Conservation (phyloP, 2,329 filamentous ascomycete genomes). For the Cryphonectria radicalis region DNA sequence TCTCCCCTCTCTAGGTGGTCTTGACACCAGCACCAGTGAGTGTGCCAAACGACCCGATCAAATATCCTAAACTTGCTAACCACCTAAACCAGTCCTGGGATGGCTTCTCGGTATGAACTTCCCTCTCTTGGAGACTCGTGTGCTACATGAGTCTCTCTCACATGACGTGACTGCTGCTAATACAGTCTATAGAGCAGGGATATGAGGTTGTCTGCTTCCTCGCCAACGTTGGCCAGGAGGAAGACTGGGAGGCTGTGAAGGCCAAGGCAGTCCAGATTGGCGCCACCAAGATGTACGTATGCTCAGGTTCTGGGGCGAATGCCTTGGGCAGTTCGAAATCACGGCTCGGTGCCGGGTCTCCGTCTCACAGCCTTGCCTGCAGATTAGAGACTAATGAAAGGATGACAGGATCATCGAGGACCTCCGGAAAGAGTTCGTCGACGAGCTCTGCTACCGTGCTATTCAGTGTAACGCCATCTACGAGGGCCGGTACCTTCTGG, state of each 20-base stretch:
- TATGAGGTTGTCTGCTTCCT: conserved; percentile 67
- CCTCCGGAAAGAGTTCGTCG: conserved; percentile 75
- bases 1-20: conserved; percentile 24
- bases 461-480: conserved; percentile 75
- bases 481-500: conserved; percentile 56
- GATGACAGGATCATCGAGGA: conserved; percentile 55
- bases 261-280: conserved; percentile 64
- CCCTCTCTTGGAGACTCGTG: neutral
- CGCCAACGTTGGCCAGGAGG: conserved; percentile 76
- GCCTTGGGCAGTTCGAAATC: conserved; percentile 39
- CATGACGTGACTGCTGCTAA: conserved; percentile 2
- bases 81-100: conserved; percentile 23
- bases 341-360: conserved; percentile 34
- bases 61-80: conserved; percentile 11
- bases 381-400: conserved; percentile 45
- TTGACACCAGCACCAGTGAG: conserved; percentile 31
- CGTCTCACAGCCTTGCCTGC: conserved; percentile 51
- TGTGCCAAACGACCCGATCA: neutral
- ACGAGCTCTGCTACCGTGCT: conserved; percentile 79
- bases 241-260: conserved; percentile 75
- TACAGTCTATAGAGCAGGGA: conserved; percentile 47
- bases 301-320: conserved; percentile 28
- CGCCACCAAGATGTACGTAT: conserved; percentile 35
- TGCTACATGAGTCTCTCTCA: neutral
- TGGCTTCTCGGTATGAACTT: conserved; percentile 26